Evolutionary conservation across 768 basidiomycete genomes (phyloP), one percentile per base, ranked within the genome.

Genomic region (Pulveroboletus ravenelii): DNA sequence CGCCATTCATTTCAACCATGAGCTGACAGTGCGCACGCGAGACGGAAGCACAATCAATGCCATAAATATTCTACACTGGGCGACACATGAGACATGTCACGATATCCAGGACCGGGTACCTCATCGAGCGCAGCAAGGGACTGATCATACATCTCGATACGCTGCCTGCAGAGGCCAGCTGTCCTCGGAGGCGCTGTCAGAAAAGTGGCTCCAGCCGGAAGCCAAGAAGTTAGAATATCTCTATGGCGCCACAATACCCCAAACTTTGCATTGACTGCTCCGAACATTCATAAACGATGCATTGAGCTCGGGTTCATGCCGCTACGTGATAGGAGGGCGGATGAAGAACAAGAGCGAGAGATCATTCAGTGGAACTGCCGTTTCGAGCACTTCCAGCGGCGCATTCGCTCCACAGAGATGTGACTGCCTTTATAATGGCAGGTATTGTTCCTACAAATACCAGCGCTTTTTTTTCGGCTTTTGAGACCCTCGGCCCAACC

Each of bases 261-360:
- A 4, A 23, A 23, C 20, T 23, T 4, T 23, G 20, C 20, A 23
- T 23, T 4, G 20, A 4, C 4, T 4, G 20, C 4, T 7, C 58
- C 60, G 2, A 57, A 54, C 2, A 58, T 76, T 30, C 53, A 42
- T 1, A 47, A 67, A 15, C 66, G 64, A 27, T 61, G 65, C 15
- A 15, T 39, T 7, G 23, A 50, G 12, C 62, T 75, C 10, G 72
- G 73, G 0, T 18, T 69, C 6, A 30, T 20, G 43, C 47, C 31
- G 37, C 31, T 70, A 5, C 34, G 41, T 12, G 52, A 60, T 15
- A 50, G 40, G 20, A 52, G 52, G 15, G 55, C 73, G 51, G 70
- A 72, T 17, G 75, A 78, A 53, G 78, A 78, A 48, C 76, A 77
- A 41, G 78, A 78, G 51, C 61, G 76, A 47, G 75, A 78, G 51